Conservation (phyloP, 768 basidiomycete genomes). For the Goffeauzyma gilvescens region DNA sequence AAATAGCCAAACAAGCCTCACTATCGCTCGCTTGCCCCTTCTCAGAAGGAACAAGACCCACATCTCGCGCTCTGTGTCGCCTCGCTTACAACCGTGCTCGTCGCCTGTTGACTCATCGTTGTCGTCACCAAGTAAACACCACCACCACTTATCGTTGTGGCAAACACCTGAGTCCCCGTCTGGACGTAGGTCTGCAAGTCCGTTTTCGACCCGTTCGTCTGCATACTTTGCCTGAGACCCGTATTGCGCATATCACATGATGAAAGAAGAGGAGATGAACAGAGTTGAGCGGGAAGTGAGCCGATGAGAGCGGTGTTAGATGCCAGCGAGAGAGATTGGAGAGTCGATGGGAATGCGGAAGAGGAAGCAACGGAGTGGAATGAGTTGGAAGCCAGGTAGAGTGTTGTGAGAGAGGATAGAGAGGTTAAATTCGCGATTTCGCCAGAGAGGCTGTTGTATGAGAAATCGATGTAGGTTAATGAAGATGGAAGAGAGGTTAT, state of each 20-base stretch:
- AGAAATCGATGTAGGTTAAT: conserved; percentile 29
- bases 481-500: too few relatives aligned
- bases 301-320: conserved; percentile 24
- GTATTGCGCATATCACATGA: conserved; percentile 27
- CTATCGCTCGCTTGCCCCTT: too few relatives aligned
- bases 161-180: too few relatives aligned
- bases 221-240: conserved; percentile 9
- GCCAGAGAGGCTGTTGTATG: conserved; percentile 26
- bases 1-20: too few relatives aligned
- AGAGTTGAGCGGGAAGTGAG: conserved; percentile 18
- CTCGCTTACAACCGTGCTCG: too few relatives aligned
- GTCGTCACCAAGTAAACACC: too few relatives aligned
- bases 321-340: conserved; percentile 23
- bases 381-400: conserved; percentile 14
- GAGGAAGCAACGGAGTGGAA: conserved; percentile 9
- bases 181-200: too few relatives aligned
- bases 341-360: conserved; percentile 18
- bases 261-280: conserved; percentile 13
- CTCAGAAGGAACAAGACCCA: too few relatives aligned
- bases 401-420: conserved; percentile 18
- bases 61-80: too few relatives aligned
- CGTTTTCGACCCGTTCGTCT: too few relatives aligned
- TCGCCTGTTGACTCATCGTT: too few relatives aligned
- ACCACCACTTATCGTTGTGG: too few relatives aligned
- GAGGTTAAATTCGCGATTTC: conserved; percentile 17